phyloP scores from a whole-genome alignment of 768 basidiomycete genomes.

The Hydnum rufescens region DNA sequence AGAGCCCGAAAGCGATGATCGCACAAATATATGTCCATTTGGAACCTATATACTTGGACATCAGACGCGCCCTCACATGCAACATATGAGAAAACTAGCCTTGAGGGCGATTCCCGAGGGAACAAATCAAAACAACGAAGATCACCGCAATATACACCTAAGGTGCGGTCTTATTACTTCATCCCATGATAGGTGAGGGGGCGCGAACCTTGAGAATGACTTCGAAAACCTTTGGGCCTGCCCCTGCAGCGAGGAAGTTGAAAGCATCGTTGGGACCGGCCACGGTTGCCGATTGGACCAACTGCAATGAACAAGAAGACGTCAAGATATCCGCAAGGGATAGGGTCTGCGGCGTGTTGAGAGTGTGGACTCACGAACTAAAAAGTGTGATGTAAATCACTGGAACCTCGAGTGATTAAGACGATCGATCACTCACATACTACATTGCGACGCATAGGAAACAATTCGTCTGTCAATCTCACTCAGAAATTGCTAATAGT shows the following conservation, averaged over 20 bases:
- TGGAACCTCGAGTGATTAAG: background rate
- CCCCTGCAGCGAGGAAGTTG: constrained; percentile 54
- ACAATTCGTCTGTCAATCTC: background rate
- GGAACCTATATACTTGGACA: constrained; percentile 28
- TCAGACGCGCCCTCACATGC: background rate
- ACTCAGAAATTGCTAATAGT: background rate
- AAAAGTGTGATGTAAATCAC: background rate
- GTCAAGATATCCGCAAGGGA: too few species aligned
- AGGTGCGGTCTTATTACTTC: too few species aligned
- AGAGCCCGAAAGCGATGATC: constrained; percentile 60
- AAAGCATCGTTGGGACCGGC: constrained; percentile 43
- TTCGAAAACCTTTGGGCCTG: constrained; percentile 54
- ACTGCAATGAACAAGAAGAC: constrained; percentile 23
- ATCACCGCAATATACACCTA: constrained; percentile 69
- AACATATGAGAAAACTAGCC: background rate
- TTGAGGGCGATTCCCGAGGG: constrained; percentile 79
- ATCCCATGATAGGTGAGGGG: too few species aligned
- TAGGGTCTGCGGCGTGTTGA: too few species aligned
- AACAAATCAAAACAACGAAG: constrained; percentile 67
- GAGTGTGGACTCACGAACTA: too few species aligned
- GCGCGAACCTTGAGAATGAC: constrained; percentile 42
- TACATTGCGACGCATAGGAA: background rate
- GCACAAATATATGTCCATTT: constrained; percentile 67
- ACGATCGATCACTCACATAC: too few species aligned
- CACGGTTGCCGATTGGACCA: constrained; percentile 62